Evolutionary conservation across 768 basidiomycete genomes (phyloP).

Genomic region (Rhodotorula babjevae): DNA sequence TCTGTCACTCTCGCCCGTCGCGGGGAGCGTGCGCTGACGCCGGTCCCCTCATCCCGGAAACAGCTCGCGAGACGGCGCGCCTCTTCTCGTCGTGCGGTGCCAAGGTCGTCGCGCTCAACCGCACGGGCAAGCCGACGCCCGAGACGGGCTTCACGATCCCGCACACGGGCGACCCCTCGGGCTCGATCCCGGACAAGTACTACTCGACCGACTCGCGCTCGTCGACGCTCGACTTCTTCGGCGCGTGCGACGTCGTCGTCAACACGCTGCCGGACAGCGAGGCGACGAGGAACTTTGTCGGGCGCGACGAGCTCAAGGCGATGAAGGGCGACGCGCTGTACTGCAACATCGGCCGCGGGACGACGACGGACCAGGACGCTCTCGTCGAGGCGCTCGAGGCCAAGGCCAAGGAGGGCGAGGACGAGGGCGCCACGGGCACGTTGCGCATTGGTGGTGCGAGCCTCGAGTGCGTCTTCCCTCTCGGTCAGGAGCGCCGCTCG

Average conservation of each 20-base stretch:
- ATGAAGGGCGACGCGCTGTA: conserved; percentile 47
- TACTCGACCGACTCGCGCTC: conserved; percentile 8
- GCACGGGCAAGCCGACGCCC: conserved; percentile 1
- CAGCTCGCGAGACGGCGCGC: conserved; percentile 29
- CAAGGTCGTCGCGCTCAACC: conserved; percentile 22
- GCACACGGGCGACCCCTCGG: conserved; percentile 31
- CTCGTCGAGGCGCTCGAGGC: conserved; percentile 27
- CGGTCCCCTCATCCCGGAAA: no score
- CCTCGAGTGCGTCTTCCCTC: conserved; percentile 12
- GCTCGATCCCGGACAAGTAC: conserved; percentile 21
- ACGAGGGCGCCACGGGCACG: conserved; percentile 10
- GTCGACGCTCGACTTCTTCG: conserved; percentile 16
- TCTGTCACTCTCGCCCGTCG: no score
- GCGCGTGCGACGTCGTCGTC: conserved; percentile 33
- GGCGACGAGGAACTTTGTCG: conserved; percentile 18
- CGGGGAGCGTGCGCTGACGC: no score
- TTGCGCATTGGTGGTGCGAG: conserved; percentile 20
- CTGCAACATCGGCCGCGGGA: conserved; percentile 49
- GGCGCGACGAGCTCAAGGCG: conserved; percentile 23
- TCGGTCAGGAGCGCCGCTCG: background rate
- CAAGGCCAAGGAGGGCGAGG: background rate
- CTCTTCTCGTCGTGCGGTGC: conserved; percentile 15
- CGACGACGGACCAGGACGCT: conserved; percentile 42
- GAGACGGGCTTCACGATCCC: conserved; percentile 30
- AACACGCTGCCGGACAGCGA: conserved; percentile 25